Evolutionary conservation across 306 rosid species (phyloP).

Genomic region (Dryas octopetala): DNA sequence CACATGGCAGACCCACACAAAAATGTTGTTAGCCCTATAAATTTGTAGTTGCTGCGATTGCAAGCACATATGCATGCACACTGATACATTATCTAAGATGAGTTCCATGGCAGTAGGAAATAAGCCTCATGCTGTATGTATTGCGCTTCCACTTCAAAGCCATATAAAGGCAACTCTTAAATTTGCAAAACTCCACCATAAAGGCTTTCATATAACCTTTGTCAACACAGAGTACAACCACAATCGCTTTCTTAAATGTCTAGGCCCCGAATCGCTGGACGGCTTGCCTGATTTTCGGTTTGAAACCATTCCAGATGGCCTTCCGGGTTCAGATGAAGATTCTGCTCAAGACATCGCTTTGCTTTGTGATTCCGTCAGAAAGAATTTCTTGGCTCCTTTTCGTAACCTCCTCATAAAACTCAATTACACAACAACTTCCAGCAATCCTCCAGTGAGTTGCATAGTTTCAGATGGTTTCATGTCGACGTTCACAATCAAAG

Average conservation of each 20-base stretch:
- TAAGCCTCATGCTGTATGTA: conserved; percentile 10
- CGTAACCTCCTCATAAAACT: background rate
- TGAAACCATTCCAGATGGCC: conserved; percentile 10
- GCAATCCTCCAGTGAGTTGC: background rate
- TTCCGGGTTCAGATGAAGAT: background rate
- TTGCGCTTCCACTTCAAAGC: conserved; percentile 8
- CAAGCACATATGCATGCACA: no score
- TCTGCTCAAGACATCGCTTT: background rate
- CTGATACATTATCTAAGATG: background rate
- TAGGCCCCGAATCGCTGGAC: background rate
- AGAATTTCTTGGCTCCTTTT: conserved; percentile 10
- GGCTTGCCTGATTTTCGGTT: conserved; percentile 3
- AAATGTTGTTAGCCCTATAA: no score
- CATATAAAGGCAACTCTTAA: conserved; percentile 17
- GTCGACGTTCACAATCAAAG: background rate
- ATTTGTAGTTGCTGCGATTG: no score
- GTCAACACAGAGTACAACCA: conserved; percentile 11
- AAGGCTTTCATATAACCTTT: conserved; percentile 15
- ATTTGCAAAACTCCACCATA: conserved; percentile 7
- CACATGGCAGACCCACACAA: no score
- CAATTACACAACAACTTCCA: background rate
- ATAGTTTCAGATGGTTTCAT: no score
- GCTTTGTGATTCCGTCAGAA: background rate
- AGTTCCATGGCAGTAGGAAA: background rate
- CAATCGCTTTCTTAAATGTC: conserved; percentile 5